These are phyloP conservation scores for Wickerhamiella parazyma DNA, from an alignment of 805 yeast species.

Conservation along the genomic window DNA sequence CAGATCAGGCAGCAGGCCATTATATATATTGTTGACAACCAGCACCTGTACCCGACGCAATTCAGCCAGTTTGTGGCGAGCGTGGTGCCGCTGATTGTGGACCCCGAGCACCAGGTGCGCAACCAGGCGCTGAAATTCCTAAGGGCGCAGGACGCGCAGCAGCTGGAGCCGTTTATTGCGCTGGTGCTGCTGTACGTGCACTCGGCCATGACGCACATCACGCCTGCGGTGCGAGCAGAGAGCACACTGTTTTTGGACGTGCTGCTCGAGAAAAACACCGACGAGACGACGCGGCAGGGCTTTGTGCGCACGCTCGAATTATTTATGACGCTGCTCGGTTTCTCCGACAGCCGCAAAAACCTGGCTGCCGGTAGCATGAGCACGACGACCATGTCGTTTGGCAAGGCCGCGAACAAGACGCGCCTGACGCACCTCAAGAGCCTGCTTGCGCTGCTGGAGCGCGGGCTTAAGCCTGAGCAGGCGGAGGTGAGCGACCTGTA, in stretches of 20 bases:
- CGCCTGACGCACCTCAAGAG: slow-evolving; percentile 18
- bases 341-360: neutral
- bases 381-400: slow-evolving; percentile 15
- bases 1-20: slow-evolving; percentile 19
- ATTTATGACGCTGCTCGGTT: slow-evolving; percentile 57
- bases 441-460: slow-evolving; percentile 12
- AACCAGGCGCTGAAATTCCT: slow-evolving; percentile 37
- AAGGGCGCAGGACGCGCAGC: slow-evolving; percentile 16
- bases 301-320: slow-evolving; percentile 33
- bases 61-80: slow-evolving; percentile 29
- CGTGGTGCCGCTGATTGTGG: slow-evolving; percentile 52
- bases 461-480: slow-evolving; percentile 10
- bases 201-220: slow-evolving; percentile 89
- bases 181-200: slow-evolving; percentile 52
- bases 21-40: slow-evolving; percentile 14
- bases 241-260: slow-evolving; percentile 54
- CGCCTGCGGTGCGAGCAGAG: slow-evolving; percentile 59
- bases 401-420: slow-evolving; percentile 19
- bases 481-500: slow-evolving; percentile 16
- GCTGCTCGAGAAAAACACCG: slow-evolving; percentile 45
- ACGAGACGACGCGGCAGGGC: slow-evolving; percentile 15
- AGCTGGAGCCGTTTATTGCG: slow-evolving; percentile 27
- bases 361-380: slow-evolving; percentile 12
- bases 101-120: slow-evolving; percentile 54
- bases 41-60: slow-evolving; percentile 11